These are phyloP conservation scores for Akanthomyces muscarius DNA, from an alignment of 2,329 filamentous ascomycete species.

Conservation along the genomic window DNA sequence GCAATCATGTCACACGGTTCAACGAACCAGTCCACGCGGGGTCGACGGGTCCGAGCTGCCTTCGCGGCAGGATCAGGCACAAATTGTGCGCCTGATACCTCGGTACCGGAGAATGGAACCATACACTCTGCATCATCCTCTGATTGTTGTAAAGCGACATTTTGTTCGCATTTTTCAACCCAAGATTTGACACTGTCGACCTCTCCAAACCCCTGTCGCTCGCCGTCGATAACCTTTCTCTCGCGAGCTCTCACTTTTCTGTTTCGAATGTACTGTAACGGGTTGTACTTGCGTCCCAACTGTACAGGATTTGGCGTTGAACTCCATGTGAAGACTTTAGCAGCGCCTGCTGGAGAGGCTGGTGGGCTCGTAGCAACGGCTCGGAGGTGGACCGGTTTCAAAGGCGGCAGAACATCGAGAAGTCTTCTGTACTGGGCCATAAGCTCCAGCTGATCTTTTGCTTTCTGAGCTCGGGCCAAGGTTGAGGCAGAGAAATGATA, in stretches of 20 bases:
- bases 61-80: constrained; percentile 43
- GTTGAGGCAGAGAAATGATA: constrained; percentile 77
- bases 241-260: constrained; percentile 79
- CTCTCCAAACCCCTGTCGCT: constrained; percentile 73
- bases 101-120: constrained; percentile 45
- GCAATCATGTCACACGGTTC: constrained; percentile 82
- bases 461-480: constrained; percentile 75
- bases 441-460: constrained; percentile 79
- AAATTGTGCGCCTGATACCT: constrained; percentile 39
- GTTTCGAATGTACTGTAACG: constrained; percentile 88
- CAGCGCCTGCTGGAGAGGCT: constrained; percentile 33
- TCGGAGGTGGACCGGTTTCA: constrained; percentile 47
- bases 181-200: constrained; percentile 67
- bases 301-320: constrained; percentile 22
- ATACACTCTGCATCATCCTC: constrained; percentile 28
- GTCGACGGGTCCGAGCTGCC: constrained; percentile 61
- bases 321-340: constrained; percentile 16
- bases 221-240: constrained; percentile 67
- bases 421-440: constrained; percentile 79
- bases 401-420: constrained; percentile 71
- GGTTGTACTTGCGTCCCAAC: constrained; percentile 77
- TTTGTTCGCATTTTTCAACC: constrained; percentile 62
- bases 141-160: constrained; percentile 22
- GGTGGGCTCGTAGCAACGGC: constrained; percentile 40
- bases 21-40: constrained; percentile 79